Conservation (phyloP, 441 rosid genomes). For the Daphne laureola region DNA sequence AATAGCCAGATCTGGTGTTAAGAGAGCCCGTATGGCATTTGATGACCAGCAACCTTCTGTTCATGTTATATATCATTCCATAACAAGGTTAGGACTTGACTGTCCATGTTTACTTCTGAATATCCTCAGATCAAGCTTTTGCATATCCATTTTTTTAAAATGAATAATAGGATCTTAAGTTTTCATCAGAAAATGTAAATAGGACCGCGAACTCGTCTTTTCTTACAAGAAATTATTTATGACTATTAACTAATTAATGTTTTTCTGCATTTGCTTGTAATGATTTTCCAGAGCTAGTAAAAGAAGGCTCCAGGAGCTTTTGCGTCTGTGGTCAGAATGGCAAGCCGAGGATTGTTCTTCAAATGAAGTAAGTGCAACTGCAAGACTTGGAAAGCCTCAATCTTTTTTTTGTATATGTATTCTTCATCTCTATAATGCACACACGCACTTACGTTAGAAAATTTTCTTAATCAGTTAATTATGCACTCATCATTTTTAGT, state of each 20-base stretch:
- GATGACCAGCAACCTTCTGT: constrained; percentile 64
- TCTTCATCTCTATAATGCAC: too few relatives aligned
- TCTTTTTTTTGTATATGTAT: too few relatives aligned
- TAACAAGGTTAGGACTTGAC: constrained; percentile 66
- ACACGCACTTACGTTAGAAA: too few relatives aligned
- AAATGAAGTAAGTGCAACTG: constrained; percentile 35
- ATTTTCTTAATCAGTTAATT: too few relatives aligned
- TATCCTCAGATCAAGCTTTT: constrained; percentile 10
- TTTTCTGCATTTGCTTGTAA: too few relatives aligned
- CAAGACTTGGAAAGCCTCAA: too few relatives aligned
- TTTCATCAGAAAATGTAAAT: not conserved
- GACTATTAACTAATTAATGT: too few relatives aligned
- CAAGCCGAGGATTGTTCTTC: constrained; percentile 53
- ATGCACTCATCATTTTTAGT: too few relatives aligned
- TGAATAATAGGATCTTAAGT: not conserved
- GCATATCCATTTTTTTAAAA: constrained; percentile 7
- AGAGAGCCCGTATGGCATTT: constrained; percentile 46
- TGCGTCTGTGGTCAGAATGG: constrained; percentile 96
- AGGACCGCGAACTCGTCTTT: not conserved
- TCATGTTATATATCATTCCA: constrained; percentile 51
- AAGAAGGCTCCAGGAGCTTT: constrained; percentile 66
- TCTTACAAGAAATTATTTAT: too few relatives aligned
- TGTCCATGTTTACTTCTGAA: constrained; percentile 11
- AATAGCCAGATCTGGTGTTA: constrained; percentile 51
- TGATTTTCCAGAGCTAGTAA: constrained; percentile 63